Evolutionary conservation across 306 rosid genomes (phyloP), one percentile per base, ranked within the genome.

Genomic region (Glycyrrhiza uralensis): DNA sequence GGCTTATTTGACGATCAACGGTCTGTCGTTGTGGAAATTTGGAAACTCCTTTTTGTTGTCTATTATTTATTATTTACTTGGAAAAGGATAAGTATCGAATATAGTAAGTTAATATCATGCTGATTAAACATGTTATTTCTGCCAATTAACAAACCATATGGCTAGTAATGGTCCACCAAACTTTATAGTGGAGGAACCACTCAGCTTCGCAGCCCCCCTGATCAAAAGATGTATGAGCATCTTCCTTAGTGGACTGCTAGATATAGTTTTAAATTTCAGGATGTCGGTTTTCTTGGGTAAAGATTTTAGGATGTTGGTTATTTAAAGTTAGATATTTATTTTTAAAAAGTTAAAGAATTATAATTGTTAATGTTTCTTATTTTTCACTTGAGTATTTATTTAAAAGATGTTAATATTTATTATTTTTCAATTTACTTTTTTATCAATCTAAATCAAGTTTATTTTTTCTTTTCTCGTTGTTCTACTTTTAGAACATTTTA

Each of bases 181-280:
- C 4, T 22, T 6, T 51, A 9, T 50, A 75, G 85, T 70, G 87
- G 89, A 69, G 71, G 59, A 76, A 44, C 47, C 88, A 79, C 81
- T 71, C 4, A 35, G 18, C 44, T 47, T 45, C 4, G 12, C 23
- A 17, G 20, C 33, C 8, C 0, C 54, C 35, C 46, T 41, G 7
- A 11, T 39, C 28, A 5, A 38, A 47, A 46, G 36, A 9, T 32
- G 29, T 17, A 58, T 22, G 5, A 15, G 76, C 58, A 42, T 18
- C 22, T 13, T 4, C 20, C 60, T 35, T 14, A 42, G 71, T 17
- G 19, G 15, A 50, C 9, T 33, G 14, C 49, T 12, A n/a, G n/a
- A 19, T 3, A 49, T 8, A 19, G 11, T 2, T 51, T 51, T n/a
- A 49, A 20, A 11, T 32, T 32, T 50, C 49, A 19, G 62, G 29